phyloP scores from a whole-genome alignment of 352 stramenopile genomes.

The Globisporangium parvum region DNA sequence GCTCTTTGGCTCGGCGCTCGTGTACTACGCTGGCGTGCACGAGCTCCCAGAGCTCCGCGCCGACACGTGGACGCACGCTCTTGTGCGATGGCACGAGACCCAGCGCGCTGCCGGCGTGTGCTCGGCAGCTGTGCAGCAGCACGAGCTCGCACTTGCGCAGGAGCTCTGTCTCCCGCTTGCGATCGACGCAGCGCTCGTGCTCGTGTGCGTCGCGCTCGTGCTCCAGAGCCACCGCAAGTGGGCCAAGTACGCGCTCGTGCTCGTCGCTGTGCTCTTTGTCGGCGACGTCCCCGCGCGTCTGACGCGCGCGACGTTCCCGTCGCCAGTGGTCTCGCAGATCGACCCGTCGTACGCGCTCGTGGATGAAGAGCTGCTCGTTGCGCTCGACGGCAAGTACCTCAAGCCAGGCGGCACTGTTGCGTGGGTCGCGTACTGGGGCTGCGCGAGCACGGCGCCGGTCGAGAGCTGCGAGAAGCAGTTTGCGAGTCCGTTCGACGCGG shows the following conservation, averaged over 20 bases:
- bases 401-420: slow-evolving; percentile 61
- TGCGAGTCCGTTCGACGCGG: slow-evolving; percentile 44
- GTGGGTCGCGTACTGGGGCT: slow-evolving; percentile 82
- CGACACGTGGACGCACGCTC: slow-evolving; percentile 34
- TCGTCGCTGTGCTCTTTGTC: slow-evolving; percentile 36
- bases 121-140: slow-evolving; percentile 31
- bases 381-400: slow-evolving; percentile 64
- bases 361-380: slow-evolving; percentile 62
- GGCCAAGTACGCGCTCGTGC: slow-evolving; percentile 39
- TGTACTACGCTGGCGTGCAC: slow-evolving; percentile 60
- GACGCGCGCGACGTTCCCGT: slow-evolving; percentile 47
- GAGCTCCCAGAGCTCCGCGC: slow-evolving; percentile 43
- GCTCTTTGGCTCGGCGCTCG: slow-evolving; percentile 30
- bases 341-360: slow-evolving; percentile 68
- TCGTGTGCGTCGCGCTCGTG: slow-evolving; percentile 36
- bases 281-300: slow-evolving; percentile 41
- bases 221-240: slow-evolving; percentile 52
- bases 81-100: slow-evolving; percentile 32
- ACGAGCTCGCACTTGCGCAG: slow-evolving; percentile 37
- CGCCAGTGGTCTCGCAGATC: slow-evolving; percentile 45
- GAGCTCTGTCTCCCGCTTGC: slow-evolving; percentile 51
- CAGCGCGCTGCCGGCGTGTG: slow-evolving; percentile 29
- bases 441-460: slow-evolving; percentile 50
- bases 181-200: slow-evolving; percentile 38
- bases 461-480: slow-evolving; percentile 73